Evolutionary conservation across 192 early-diverging fungal genomes (phyloP).

Genomic region (Oehlia diaphana): DNA sequence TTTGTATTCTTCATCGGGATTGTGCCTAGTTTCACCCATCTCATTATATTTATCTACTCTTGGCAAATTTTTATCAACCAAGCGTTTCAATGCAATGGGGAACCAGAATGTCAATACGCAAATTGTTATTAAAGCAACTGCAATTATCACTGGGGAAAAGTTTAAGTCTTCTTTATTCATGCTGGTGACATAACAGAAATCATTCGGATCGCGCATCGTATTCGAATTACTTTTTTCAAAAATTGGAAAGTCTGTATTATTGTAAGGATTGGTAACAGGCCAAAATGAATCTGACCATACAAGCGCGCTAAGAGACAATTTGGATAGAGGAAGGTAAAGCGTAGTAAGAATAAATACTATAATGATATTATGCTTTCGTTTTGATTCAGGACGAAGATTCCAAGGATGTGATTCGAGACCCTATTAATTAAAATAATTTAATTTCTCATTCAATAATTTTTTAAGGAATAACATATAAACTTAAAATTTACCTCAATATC

Average conservation of each 20-base stretch:
- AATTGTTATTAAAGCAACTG: conserved; percentile 33
- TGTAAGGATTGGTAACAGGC: conserved; percentile 40
- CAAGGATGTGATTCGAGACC: conserved; percentile 40
- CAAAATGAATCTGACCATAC: conserved; percentile 46
- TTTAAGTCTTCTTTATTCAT: conserved; percentile 46
- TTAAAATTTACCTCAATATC: conserved; percentile 39
- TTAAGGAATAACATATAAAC: not conserved
- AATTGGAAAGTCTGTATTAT: conserved; percentile 29
- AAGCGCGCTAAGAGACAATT: conserved; percentile 42
- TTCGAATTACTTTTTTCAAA: conserved; percentile 23
- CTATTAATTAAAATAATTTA: conserved; percentile 19
- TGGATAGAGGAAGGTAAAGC: conserved; percentile 40
- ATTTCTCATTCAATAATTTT: not conserved
- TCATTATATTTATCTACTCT: conserved; percentile 48
- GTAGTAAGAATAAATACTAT: conserved; percentile 44
- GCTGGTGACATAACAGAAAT: conserved; percentile 47
- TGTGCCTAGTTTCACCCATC: conserved; percentile 25
- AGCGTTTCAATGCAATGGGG: conserved; percentile 39
- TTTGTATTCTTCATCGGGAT: conserved; percentile 41
- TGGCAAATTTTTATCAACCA: conserved; percentile 34
- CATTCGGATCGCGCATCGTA: conserved; percentile 26
- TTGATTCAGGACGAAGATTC: conserved; percentile 39
- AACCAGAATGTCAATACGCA: conserved; percentile 40
- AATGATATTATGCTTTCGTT: conserved; percentile 27
- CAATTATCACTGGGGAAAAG: conserved; percentile 40